A percentile compares a stretch with the other conserved stretches of the same genome.
Conservation (phyloP, 2,329 filamentous ascomycete genomes). For the Sporothrix luriei region DNA sequence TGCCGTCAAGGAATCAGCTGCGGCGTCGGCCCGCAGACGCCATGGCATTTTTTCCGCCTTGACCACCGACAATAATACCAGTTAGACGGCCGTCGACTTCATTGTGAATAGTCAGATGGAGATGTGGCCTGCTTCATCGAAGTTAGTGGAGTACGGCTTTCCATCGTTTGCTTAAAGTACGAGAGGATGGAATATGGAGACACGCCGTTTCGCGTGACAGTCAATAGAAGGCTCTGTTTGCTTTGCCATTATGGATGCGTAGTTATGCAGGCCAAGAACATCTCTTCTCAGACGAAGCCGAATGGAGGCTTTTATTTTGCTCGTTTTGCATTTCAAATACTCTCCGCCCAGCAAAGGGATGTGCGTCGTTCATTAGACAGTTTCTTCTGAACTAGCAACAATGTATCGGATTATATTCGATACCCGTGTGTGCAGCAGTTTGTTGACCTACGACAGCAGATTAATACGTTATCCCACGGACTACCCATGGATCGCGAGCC, state of each 20-base stretch:
- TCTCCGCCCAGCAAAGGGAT: not conserved
- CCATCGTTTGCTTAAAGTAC: not conserved
- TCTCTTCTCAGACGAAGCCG: not conserved
- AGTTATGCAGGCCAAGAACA: not conserved
- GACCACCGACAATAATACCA: no score
- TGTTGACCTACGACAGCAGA: not conserved
- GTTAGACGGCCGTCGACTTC: not conserved
- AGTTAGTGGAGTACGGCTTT: not conserved
- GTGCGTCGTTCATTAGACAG: not conserved
- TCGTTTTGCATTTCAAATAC: not conserved
- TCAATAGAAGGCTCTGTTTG: not conserved
- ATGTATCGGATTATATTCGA: not conserved
- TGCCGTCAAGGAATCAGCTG: conserved; percentile 32
- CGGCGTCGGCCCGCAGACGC: conserved; percentile 20
- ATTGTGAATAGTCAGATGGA: no score
- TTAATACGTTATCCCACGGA: not conserved
- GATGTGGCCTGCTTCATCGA: no score
- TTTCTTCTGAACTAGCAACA: not conserved
- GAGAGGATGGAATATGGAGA: not conserved
- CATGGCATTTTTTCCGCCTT: not conserved
- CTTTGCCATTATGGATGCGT: not conserved
- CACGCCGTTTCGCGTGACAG: not conserved
- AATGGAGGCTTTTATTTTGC: not conserved
- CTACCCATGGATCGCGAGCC: not conserved
- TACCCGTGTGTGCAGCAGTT: not conserved